phyloP scores from a whole-genome alignment of 2,329 filamentous ascomycete species.

The Colletotrichum sp. region DNA sequence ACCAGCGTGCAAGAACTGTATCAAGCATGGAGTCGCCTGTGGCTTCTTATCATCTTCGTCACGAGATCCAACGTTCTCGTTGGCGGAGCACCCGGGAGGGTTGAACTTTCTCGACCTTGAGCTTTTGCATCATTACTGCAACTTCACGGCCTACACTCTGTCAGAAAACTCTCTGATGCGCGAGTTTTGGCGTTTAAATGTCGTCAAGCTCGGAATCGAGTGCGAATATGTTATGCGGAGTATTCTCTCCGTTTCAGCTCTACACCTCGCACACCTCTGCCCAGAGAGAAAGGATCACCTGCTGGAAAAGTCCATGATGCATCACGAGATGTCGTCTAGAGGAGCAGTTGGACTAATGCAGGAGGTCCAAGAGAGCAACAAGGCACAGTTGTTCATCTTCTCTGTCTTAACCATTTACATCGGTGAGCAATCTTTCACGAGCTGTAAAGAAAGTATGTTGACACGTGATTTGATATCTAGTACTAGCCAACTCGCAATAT shows the following conservation, averaged over 20 bases:
- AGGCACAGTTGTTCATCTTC: slow-evolving; percentile 20
- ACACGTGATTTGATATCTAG: not conserved
- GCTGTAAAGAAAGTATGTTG: not conserved
- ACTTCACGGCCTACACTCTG: slow-evolving; percentile 53
- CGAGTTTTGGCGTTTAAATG: slow-evolving; percentile 51
- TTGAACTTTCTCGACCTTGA: slow-evolving; percentile 52
- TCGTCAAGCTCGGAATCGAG: slow-evolving; percentile 50
- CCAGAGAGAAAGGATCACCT: slow-evolving; percentile 22
- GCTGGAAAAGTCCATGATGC: slow-evolving; percentile 21
- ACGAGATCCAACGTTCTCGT: slow-evolving; percentile 8
- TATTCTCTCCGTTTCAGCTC: slow-evolving; percentile 52
- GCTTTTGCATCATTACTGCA: slow-evolving; percentile 58
- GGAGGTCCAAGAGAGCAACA: slow-evolving; percentile 10
- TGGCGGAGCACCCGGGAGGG: slow-evolving; percentile 11
- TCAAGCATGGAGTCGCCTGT: slow-evolving; percentile 43
- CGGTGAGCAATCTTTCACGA: not conserved
- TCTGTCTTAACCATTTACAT: slow-evolving; percentile 22
- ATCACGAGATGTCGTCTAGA: slow-evolving; percentile 34
- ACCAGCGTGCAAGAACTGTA: slow-evolving; percentile 44
- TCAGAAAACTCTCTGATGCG: slow-evolving; percentile 44
- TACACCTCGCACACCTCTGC: slow-evolving; percentile 47
- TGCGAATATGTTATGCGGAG: slow-evolving; percentile 53
- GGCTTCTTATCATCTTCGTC: slow-evolving; percentile 31
- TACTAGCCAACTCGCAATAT: slow-evolving; percentile 17
- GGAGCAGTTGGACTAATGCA: slow-evolving; percentile 31